Base-by-base conservation (phyloP, 352 stramenopile species). In the Globisporangium lucens region DNA sequence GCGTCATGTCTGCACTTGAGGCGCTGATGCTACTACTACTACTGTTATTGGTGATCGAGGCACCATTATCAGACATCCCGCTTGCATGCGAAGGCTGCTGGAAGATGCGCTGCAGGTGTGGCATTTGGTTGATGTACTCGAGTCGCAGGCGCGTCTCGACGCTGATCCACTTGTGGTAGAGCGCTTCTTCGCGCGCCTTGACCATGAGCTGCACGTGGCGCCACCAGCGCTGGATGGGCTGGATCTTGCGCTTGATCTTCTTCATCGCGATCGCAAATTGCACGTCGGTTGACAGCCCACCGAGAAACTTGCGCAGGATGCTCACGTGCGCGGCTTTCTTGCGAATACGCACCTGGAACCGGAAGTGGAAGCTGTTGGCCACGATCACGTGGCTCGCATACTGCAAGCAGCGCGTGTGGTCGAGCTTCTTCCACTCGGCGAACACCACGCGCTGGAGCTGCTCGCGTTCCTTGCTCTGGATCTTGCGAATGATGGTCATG, bases 181-280 rank as follows among this genome's bases (percentile, higher is more conserved):
- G 57, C 15, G 74, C 76, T 46, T 89, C 76, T 55, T 89, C 78
- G 2, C 82, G 68, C 6, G 79, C 82, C 2, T 67, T 70, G 24
- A 89, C 78, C 65, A 90, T 83, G 41, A 89, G 78, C 47, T 83
- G 73, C 10, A 81, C 68, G 49, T 80, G 78, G 7, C 79, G 75
- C 82, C 82, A 90, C 82, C 82, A 90, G 62, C 80, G 80, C 71
- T 90, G 82, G 13, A 90, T 74, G 43, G 76, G 56, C 59, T 75
- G 71, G 65, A 87, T 74, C 47, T 79, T 74, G 30, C 78, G 73
- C 62, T 87, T 82, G 57, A 89, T 70, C 29, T 80, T 77, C 61
- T 83, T 75, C 74, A 90, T 86, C 47, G 80, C 75, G 56, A 90
- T 71, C n/a, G 79, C 77, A 17, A 90, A 90, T 27, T 78, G 79